Conservation (phyloP, 352 stramenopile species). For the Bremia lactucae region DNA sequence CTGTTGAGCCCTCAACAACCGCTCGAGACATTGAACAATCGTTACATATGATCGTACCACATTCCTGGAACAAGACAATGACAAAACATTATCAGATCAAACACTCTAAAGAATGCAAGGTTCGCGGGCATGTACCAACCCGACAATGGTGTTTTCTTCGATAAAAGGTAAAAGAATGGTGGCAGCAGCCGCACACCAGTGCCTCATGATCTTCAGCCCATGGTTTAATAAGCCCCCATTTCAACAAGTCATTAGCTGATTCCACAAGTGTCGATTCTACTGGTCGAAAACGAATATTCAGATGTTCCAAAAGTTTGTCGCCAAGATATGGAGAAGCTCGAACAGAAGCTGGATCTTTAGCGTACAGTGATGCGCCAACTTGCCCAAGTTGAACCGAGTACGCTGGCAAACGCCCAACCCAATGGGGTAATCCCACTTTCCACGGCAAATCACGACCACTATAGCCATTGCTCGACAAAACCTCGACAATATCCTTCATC, state of each 20-base stretch:
- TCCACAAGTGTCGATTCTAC: constrained; percentile 60
- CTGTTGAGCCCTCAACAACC: constrained; percentile 69
- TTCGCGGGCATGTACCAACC: constrained; percentile 17
- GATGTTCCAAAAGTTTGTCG: constrained; percentile 69
- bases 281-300: constrained; percentile 69
- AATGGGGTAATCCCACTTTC: constrained; percentile 68
- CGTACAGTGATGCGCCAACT: constrained; percentile 67
- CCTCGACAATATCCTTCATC: constrained; percentile 85
- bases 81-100: neutral
- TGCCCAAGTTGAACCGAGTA: constrained; percentile 81
- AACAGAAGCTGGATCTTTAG: constrained; percentile 39
- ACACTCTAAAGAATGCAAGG: neutral
- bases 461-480: constrained; percentile 73
- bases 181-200: constrained; percentile 59
- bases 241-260: constrained; percentile 72
- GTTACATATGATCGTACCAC: constrained; percentile 77
- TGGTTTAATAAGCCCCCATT: constrained; percentile 80
- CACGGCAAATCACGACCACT: constrained; percentile 80
- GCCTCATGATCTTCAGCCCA: constrained; percentile 84
- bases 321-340: constrained; percentile 68
- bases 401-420: constrained; percentile 73
- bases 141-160: constrained; percentile 76
- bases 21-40: constrained; percentile 81
- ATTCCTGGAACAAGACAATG: constrained; percentile 61
- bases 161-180: constrained; percentile 74